Evolutionary conservation across 495 filamentous ascomycete species (phyloP), one percentile per base, ranked within the genome.

Genomic region (Talaromyces trachyspermus): DNA sequence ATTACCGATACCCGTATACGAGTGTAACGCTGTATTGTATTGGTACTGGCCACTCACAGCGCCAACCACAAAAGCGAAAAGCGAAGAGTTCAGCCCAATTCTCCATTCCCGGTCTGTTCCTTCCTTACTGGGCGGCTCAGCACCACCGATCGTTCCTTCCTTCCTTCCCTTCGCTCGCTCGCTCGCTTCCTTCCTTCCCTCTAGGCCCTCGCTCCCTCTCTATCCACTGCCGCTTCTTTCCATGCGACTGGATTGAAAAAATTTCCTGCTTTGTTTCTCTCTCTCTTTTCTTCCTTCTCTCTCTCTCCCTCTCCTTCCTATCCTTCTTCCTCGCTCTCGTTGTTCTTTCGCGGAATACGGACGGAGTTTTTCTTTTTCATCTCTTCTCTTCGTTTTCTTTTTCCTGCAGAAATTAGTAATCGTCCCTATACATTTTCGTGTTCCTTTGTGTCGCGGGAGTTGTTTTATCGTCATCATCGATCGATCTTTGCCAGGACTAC

Each of bases 311-410:
- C 62, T 70, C 62, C 60, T 60, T 63, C 50, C 57, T 55, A 53
- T 51, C 47, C 20, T 35, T 58, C 55, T 50, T 53, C 53, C 46
- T 51, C 58, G 45, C 48, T 51, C 48, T 52, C 40, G 54, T 57
- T 60, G 46, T 58, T 63, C 54, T 62, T 59, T 43, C 48, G 48
- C 49, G 47, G 43, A 50, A 54, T 58, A 58, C 58, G 51, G 55
- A 58, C 59, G 59, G 59, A 59, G 53, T 51, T 58, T 55, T 46
- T 50, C 43, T 44, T 36, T 55, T 58, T 62, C 57, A 65, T 66
- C 58, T 62, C 54, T 69, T 65, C 67, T 69, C 71, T 67, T 65
- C 67, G 57, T 59, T 63, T 60, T 63, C 57, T 62, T 56, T 61
- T 62, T 59, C 54, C 54, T 62, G 53, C 29, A 35, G 30, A 36